A percentile compares a stretch with the other conserved stretches of the same genome.
phyloP scores from a whole-genome alignment of 257 asterid species.

The Lithospermum erythrorhizon region DNA sequence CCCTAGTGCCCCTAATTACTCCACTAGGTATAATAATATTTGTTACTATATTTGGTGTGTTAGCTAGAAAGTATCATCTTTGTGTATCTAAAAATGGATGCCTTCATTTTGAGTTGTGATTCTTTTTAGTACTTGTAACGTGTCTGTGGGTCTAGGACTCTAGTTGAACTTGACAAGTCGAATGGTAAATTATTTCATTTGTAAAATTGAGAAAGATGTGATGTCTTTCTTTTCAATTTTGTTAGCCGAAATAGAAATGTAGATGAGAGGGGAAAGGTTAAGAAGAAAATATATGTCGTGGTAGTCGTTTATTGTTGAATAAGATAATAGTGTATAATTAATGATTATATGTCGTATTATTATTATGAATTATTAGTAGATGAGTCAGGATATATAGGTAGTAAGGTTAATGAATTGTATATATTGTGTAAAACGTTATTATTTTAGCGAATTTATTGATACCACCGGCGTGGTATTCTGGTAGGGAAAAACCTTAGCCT shows the following conservation, averaged over 20 bases:
- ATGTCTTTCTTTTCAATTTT: background rate
- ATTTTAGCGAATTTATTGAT: too few species aligned
- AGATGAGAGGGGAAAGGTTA: background rate
- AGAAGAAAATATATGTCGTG: background rate
- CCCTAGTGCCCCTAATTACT: too few species aligned
- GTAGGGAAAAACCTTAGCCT: too few species aligned
- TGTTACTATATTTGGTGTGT: conserved; percentile 21
- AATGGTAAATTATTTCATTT: background rate
- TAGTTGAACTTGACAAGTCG: conserved; percentile 18
- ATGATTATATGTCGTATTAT: too few species aligned
- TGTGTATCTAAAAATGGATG: conserved; percentile 12
- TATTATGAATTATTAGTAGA: too few species aligned
- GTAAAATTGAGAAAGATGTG: background rate
- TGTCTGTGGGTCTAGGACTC: conserved; percentile 10
- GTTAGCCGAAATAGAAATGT: background rate
- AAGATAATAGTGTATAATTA: too few species aligned
- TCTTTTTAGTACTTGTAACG: conserved; percentile 8
- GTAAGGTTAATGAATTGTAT: too few species aligned
- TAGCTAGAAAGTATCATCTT: conserved; percentile 14
- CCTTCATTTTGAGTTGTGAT: conserved; percentile 12
- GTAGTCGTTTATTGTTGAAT: conserved; percentile 3
- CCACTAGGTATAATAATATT: background rate
- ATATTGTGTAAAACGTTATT: too few species aligned
- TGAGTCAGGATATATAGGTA: too few species aligned
- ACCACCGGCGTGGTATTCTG: too few species aligned